A percentile compares a stretch with the other conserved stretches of the same genome.
Evolutionary conservation across 805 yeast genomes (phyloP).

Genomic region (Candida peoriensis): DNA sequence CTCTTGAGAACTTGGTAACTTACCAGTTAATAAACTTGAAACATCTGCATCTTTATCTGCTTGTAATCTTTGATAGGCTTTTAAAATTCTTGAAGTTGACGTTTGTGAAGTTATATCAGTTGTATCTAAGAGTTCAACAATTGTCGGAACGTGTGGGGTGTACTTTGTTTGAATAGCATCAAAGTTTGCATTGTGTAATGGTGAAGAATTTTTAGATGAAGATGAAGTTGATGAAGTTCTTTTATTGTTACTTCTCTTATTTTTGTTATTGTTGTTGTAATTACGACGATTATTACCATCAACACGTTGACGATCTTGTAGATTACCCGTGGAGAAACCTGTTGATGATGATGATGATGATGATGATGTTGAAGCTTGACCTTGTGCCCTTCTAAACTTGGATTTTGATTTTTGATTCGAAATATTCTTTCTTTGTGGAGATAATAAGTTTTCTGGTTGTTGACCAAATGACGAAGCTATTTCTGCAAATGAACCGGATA

Average conservation of each 20-base stretch:
- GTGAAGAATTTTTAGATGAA: constrained; percentile 1
- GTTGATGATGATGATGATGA: no score
- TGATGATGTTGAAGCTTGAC: constrained; percentile 1
- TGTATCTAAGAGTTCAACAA: constrained; percentile 8
- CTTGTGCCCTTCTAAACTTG: constrained; percentile 3
- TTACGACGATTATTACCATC: no score
- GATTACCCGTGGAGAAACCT: no score
- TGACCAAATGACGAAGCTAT: constrained; percentile 1
- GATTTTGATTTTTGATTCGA: constrained; percentile 2
- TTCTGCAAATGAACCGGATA: constrained; percentile 4
- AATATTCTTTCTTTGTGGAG: constrained; percentile 1
- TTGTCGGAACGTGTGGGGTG: constrained; percentile 16
- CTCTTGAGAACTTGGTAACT: constrained; percentile 6
- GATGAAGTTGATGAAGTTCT: background rate
- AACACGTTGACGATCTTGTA: no score
- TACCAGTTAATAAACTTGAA: constrained; percentile 16
- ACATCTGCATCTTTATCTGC: constrained; percentile 12
- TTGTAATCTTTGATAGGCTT: constrained; percentile 15
- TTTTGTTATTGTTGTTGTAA: constrained; percentile 1
- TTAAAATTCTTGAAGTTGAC: constrained; percentile 17
- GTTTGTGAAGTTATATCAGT: constrained; percentile 20
- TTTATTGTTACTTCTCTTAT: background rate
- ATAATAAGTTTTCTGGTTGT: constrained; percentile 1
- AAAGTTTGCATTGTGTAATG: constrained; percentile 14
- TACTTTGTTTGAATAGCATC: constrained; percentile 13